phyloP scores from a whole-genome alignment of 164 flowering plant genomes.

The Stephania yunnanensis region DNA sequence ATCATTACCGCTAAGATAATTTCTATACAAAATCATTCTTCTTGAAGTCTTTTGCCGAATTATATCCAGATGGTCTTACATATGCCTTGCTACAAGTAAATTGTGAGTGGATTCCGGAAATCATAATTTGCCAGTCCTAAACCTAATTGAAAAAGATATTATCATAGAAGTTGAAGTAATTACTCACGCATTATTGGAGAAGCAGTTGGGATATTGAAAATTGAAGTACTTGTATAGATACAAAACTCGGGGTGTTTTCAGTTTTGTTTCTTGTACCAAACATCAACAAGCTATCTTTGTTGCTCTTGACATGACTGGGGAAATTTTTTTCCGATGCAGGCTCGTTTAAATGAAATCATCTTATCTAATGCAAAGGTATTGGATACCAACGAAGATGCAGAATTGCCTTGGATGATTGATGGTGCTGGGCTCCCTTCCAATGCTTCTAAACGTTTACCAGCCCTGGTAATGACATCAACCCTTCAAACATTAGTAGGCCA shows the following conservation, averaged over 20 bases:
- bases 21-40: too few species aligned
- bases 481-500: neutral
- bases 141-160: neutral
- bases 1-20: too few species aligned
- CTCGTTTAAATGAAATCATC: constrained; percentile 82
- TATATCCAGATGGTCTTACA: too few species aligned
- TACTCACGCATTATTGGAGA: neutral
- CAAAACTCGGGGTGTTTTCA: neutral
- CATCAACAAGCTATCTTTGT: neutral
- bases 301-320: neutral
- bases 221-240: neutral
- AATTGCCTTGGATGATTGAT: constrained; percentile 90
- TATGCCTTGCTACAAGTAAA: too few species aligned
- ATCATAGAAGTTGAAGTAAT: neutral
- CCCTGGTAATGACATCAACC: constrained; percentile 46
- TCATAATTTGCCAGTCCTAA: too few species aligned
- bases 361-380: constrained; percentile 47
- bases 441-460: constrained; percentile 75
- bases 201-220: neutral
- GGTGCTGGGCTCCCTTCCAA: constrained; percentile 87
- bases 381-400: constrained; percentile 41
- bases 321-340: constrained; percentile 34
- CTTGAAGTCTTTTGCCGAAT: too few species aligned
- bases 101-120: too few species aligned
- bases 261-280: neutral